Evolutionary conservation across 2,329 filamentous ascomycete genomes (phyloP).

Genomic region (Pseudogymnoascus sp.): DNA sequence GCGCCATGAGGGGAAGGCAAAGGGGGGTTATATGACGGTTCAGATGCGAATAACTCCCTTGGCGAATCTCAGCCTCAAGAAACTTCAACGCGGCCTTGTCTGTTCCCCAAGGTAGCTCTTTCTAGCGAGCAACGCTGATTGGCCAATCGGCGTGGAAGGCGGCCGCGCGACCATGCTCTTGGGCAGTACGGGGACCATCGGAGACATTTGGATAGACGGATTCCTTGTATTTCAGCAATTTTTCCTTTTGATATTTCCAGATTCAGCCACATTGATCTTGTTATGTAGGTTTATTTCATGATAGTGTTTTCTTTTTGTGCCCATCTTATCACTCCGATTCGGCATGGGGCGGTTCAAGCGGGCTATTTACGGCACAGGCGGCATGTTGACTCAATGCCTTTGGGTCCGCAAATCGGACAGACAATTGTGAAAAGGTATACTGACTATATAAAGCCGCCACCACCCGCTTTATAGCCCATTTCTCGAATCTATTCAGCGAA

Average conservation of each 20-base stretch:
- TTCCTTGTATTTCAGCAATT: background rate
- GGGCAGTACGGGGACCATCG: background rate
- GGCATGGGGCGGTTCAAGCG: conserved; percentile 5
- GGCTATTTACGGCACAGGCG: background rate
- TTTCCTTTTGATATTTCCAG: background rate
- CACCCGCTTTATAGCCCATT: background rate
- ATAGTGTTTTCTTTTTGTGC: background rate
- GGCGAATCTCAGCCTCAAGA: conserved; percentile 6
- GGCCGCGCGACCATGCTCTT: background rate
- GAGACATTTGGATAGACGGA: background rate
- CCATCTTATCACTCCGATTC: background rate
- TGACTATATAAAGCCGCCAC: conserved; percentile 2
- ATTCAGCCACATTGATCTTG: background rate
- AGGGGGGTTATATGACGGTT: background rate
- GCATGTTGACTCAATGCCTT: conserved; percentile 4
- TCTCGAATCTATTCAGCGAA: background rate
- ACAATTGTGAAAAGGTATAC: background rate
- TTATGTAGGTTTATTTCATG: background rate
- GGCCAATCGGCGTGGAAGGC: background rate
- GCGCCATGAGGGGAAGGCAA: background rate
- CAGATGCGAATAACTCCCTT: background rate
- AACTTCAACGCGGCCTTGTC: conserved; percentile 2
- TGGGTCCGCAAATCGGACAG: conserved; percentile 6
- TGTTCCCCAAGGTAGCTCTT: conserved; percentile 5
- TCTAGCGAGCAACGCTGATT: conserved; percentile 1